A percentile compares a stretch with the other conserved stretches of the same genome.
phyloP scores from a whole-genome alignment of 2,329 filamentous ascomycete species.

The Bretziella fagacearum region DNA sequence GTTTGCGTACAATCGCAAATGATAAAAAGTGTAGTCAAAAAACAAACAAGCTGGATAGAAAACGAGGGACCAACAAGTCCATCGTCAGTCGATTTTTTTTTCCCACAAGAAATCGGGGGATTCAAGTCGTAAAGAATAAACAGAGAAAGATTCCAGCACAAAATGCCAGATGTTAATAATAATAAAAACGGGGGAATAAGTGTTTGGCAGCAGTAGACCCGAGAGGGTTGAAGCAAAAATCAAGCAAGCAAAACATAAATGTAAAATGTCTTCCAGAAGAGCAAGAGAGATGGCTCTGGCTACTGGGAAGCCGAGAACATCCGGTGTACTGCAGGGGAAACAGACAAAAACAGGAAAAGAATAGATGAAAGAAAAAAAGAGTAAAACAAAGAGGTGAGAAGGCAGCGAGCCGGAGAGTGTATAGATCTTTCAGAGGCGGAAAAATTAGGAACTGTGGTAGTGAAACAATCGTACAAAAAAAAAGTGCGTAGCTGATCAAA shows the following conservation, averaged over 20 bases:
- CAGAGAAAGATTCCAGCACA: not conserved
- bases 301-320: slow-evolving; percentile 9
- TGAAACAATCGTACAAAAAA: not conserved
- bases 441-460: slow-evolving; percentile 2
- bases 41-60: not conserved
- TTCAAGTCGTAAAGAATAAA: slow-evolving; percentile 1
- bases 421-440: slow-evolving; percentile 12
- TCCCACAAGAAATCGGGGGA: too few species aligned
- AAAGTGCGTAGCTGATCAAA: not conserved
- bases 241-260: not conserved
- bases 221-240: not conserved
- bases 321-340: not conserved
- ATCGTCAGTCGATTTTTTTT: not conserved
- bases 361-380: slow-evolving; percentile 19
- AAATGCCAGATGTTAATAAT: not conserved
- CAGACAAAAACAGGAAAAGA: slow-evolving; percentile 15
- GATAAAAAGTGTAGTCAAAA: not conserved
- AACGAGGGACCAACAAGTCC: not conserved
- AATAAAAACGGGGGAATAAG: not conserved
- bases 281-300: slow-evolving; percentile 4
- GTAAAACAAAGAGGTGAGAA: slow-evolving; percentile 17
- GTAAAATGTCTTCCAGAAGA: slow-evolving; percentile 7
- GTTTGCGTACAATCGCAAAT: not conserved
- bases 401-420: slow-evolving; percentile 14
- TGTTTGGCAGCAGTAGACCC: not conserved